Percentiles rank a stretch among this genome's conserved stretches.
Evolutionary conservation across 208 protist species (phyloP).

Genomic region (Leishmania turanica): DNA sequence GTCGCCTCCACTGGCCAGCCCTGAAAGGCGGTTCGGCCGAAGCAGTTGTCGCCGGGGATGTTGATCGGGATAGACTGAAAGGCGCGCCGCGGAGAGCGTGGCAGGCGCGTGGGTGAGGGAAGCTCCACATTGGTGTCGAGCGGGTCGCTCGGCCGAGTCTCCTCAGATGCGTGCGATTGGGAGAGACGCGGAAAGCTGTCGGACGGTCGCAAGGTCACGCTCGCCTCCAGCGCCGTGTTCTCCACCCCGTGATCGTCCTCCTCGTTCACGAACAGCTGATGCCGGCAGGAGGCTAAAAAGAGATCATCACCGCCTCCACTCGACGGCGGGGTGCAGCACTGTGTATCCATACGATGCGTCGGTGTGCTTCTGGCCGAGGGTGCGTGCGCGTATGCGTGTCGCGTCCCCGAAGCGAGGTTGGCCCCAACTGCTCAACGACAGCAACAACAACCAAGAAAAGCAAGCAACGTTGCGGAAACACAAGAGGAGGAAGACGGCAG

Average conservation of each 20-base stretch:
- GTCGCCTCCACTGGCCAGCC: conserved; percentile 7
- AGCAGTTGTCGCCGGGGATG: conserved; percentile 13
- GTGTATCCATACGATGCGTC: conserved; percentile 18
- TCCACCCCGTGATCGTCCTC: conserved; percentile 10
- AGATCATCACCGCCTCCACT: conserved; percentile 18
- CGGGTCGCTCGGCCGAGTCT: conserved; percentile 12
- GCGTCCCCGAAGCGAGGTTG: neutral
- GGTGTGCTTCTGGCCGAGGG: neutral
- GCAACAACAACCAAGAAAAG: neutral
- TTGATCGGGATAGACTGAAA: conserved; percentile 33
- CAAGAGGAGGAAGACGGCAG: conserved; percentile 5
- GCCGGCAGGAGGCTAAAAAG: conserved; percentile 21
- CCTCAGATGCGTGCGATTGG: conserved; percentile 13
- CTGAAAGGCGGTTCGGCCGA: conserved; percentile 22
- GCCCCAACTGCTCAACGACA: conserved; percentile 1
- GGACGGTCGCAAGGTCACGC: conserved; percentile 26
- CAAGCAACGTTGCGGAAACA: neutral
- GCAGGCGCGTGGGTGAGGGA: conserved; percentile 20
- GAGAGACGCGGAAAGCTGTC: conserved; percentile 24
- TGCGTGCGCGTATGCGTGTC: neutral
- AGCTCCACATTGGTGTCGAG: conserved; percentile 6
- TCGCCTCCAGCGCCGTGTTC: conserved; percentile 7
- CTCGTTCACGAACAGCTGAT: conserved; percentile 30
- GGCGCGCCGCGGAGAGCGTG: conserved; percentile 23
- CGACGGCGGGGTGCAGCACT: conserved; percentile 30